Percentiles rank a stretch among this genome's conserved stretches.
phyloP scores from a whole-genome alignment of 148 eudicot genomes.

The Agrostemma githago region DNA sequence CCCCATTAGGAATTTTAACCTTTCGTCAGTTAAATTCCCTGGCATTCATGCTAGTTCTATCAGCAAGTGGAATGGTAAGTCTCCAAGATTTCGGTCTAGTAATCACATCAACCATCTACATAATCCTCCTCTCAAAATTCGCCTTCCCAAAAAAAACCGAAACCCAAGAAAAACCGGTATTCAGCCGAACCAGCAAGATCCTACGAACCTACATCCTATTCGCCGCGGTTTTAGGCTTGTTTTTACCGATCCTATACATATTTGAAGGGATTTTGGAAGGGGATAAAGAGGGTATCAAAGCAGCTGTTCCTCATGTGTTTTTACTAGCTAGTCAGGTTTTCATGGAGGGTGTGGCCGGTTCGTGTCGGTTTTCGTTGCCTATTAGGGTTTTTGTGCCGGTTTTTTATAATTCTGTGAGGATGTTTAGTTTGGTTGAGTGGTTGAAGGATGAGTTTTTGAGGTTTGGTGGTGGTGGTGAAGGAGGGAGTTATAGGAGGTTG shows the following conservation, averaged over 20 bases:
- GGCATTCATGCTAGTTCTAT: conserved; percentile 39
- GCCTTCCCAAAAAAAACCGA: conserved; percentile 41
- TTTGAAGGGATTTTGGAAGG: conserved; percentile 53
- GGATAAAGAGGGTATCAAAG: conserved; percentile 56
- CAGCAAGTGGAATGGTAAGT: conserved; percentile 48
- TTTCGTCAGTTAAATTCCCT: conserved; percentile 51
- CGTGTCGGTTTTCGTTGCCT: conserved; percentile 57
- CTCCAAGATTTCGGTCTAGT: conserved; percentile 40
- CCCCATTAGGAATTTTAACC: conserved; percentile 11
- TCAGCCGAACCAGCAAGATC: conserved; percentile 30
- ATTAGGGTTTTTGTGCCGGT: conserved; percentile 74
- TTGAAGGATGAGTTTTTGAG: conserved; percentile 37
- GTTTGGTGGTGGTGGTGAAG: conserved; percentile 18
- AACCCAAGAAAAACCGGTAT: conserved; percentile 29
- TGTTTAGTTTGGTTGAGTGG: conserved; percentile 51
- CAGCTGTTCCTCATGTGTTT: conserved; percentile 73
- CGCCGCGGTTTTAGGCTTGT: conserved; percentile 53
- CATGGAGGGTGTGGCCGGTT: conserved; percentile 58
- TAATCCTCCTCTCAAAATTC: conserved; percentile 41
- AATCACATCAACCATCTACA: conserved; percentile 45
- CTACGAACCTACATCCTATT: conserved; percentile 32
- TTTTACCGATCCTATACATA: conserved; percentile 61
- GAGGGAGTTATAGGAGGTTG: conserved; percentile 39
- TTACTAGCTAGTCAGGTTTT: conserved; percentile 63
- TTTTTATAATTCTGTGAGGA: conserved; percentile 57